Evolutionary conservation across 1,139 yeast species (phyloP), one percentile per base, ranked within the genome.

Genomic region (Candida pseudoviswanathii): DNA sequence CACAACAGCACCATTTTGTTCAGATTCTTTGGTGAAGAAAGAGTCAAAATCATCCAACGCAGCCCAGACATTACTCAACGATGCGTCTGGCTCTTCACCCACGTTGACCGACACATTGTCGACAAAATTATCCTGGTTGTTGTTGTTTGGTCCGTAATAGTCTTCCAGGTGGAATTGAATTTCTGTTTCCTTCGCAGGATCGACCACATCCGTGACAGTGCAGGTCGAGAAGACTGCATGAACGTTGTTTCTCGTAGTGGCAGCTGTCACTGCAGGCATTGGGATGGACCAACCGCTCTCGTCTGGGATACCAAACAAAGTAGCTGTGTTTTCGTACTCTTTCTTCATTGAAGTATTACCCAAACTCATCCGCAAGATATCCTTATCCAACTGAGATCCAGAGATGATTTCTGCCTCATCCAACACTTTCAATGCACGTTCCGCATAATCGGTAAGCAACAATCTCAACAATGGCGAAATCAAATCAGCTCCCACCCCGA

Each of bases 271-370:
- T 0, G 92, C 89, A 0, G 98, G 97, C 94, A 89, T 87, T 2
- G 98, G 96, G 44, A 95, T 85, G 0, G 97, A 86, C 99, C 99
- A 95, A 0, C 99, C 99, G 62, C 86, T 85, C n/a, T 89, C 96
- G 52, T 91, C 97, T 0, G 99, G 99, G 24, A 92, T 85, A 11
- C 99, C 99, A 73, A 91, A 95, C 49, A 94, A 72, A 0, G 97
- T 90, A 0, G 96, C 94, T 1, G 96, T 86, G 57, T 82, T 84
- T 57, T 89, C 97, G 60, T 86, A 88, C 58, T 89, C 96, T 55
- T 87, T 89, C 58, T 86, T 82, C 60, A 87, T 75, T 2, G 89
- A 81, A 16, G 86, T 75, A 58, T 89, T 90, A 9, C 98, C 97
- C 61, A 94, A 78, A 60, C 96, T 87, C 86, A 94, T 89, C 63